Evolutionary conservation across 148 eudicot species (phyloP), one percentile per base, ranked within the genome.

Genomic region (Diospyros kaki): DNA sequence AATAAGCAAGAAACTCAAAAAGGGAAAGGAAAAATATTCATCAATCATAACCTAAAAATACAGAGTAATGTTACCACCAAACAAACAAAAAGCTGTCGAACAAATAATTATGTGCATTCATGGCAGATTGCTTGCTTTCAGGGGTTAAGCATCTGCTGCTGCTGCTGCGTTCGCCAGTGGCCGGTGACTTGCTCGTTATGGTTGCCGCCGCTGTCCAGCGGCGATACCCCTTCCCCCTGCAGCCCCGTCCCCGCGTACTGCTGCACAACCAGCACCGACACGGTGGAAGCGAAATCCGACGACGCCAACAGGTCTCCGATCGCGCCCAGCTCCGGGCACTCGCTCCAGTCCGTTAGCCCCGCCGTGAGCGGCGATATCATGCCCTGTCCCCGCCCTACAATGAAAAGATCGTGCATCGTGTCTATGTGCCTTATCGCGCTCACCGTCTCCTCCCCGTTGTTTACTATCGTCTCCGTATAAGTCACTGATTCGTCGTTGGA

Each of bases 331-430:
- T 94, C 98, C 1, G 96, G 97, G 70, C 98, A 94, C 83, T 94
- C 98, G 44, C 97, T 92, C 97, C 95, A 90, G 69, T 92, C 98
- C 0, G 96, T 94, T n/a, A 94, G 77, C 75, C 98, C 97, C 0
- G 92, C 89, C n/a, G 93, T 92, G 8, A 94, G 80, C 6, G 93
- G 93, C 2, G 95, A 90, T 40, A 84, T 63, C 75, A 79, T 79
- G 6, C 95, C 98, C 55, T 86, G 87, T 9, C 98, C 96, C 76
- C 96, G 76, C 15, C 98, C 98, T 0, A 92, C 96, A 70, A 94
- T 82, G 79, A 84, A 92, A 9, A 94, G 80, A 71, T 92, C 93
- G 73, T 90, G 89, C 10, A 53, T 64, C 2, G 60, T 73, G n/a
- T 87, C 94, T 1, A 92, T 83, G 38, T 91, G 80, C 51, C 96